phyloP scores from a whole-genome alignment of 2,329 filamentous ascomycete species.

The Neonectria hederae region DNA sequence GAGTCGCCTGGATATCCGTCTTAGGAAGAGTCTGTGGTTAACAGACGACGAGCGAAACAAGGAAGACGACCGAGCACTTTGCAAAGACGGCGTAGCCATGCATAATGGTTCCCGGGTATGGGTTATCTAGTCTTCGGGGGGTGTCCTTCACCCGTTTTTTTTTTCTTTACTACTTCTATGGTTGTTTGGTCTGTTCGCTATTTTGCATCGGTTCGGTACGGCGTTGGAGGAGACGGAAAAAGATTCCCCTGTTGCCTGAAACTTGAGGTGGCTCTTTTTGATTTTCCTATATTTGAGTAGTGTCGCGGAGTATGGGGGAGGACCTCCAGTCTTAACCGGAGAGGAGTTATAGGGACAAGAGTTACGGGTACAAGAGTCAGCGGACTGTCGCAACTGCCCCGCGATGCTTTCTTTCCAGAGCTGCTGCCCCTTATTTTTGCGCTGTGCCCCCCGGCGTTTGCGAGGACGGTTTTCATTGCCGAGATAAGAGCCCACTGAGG shows the following conservation, averaged over 20 bases:
- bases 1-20: slow-evolving; percentile 36
- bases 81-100: neutral
- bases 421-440: neutral
- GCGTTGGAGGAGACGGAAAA: slow-evolving; percentile 44
- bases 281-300: slow-evolving; percentile 28
- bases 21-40: slow-evolving; percentile 30
- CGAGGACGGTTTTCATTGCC: slow-evolving; percentile 4
- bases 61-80: slow-evolving; percentile 22
- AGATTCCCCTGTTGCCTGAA: slow-evolving; percentile 42
- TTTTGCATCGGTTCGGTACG: slow-evolving; percentile 32
- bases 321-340: slow-evolving; percentile 19
- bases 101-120: neutral
- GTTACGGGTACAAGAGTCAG: neutral
- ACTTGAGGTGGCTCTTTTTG: slow-evolving; percentile 29
- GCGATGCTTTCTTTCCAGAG: slow-evolving; percentile 5
- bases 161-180: neutral
- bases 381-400: slow-evolving; percentile 23
- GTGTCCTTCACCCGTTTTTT: neutral
- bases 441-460: slow-evolving; percentile 27
- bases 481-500: slow-evolving; percentile 1
- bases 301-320: slow-evolving; percentile 7
- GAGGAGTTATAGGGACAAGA: neutral
- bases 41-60: slow-evolving; percentile 19
- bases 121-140: slow-evolving; percentile 4
- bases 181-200: slow-evolving; percentile 1